Conservation (phyloP, 305 asterid species). For the Plantago rigida region DNA sequence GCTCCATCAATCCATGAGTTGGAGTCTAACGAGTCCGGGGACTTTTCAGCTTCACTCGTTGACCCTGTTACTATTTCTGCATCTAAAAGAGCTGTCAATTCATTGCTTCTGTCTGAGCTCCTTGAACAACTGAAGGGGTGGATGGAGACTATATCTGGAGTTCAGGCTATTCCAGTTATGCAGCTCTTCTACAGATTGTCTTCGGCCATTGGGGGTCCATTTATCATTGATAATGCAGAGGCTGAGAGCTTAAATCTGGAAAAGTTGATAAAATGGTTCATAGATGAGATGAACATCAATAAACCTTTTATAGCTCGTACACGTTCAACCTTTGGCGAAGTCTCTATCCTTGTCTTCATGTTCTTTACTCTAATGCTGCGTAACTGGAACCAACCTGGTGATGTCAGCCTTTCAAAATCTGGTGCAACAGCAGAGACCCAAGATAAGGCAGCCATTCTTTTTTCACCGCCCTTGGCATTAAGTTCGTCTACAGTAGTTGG, state of each 20-base stretch:
- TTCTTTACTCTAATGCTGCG: slow-evolving; percentile 95
- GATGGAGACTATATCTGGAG: slow-evolving; percentile 83
- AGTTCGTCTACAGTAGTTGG: slow-evolving; percentile 52
- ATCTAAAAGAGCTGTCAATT: slow-evolving; percentile 90
- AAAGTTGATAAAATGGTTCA: slow-evolving; percentile 78
- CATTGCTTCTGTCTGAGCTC: slow-evolving; percentile 84
- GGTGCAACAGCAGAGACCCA: slow-evolving; percentile 50
- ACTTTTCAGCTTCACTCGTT: slow-evolving; percentile 56
- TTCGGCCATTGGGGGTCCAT: slow-evolving; percentile 94
- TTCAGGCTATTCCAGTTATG: slow-evolving; percentile 89
- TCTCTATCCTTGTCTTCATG: slow-evolving; percentile 76
- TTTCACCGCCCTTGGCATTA: slow-evolving; percentile 35
- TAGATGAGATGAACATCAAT: slow-evolving; percentile 67
- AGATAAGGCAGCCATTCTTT: slow-evolving; percentile 54
- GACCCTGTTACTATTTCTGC: slow-evolving; percentile 96
- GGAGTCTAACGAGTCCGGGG: slow-evolving; percentile 71
- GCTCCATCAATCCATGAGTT: slow-evolving; percentile 72
- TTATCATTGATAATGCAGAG: slow-evolving; percentile 48
- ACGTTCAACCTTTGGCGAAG: slow-evolving; percentile 86
- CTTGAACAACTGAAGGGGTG: slow-evolving; percentile 95
- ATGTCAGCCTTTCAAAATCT: slow-evolving; percentile 57
- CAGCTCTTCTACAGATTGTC: slow-evolving; percentile 89
- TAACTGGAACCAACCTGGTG: slow-evolving; percentile 97
- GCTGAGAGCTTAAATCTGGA: slow-evolving; percentile 75
- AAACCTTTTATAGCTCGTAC: slow-evolving; percentile 58